Percentiles rank a stretch among this genome's conserved stretches.
Evolutionary conservation across 2,329 filamentous ascomycete species (phyloP).

Genomic region (Acephala macrosclerotiorum): DNA sequence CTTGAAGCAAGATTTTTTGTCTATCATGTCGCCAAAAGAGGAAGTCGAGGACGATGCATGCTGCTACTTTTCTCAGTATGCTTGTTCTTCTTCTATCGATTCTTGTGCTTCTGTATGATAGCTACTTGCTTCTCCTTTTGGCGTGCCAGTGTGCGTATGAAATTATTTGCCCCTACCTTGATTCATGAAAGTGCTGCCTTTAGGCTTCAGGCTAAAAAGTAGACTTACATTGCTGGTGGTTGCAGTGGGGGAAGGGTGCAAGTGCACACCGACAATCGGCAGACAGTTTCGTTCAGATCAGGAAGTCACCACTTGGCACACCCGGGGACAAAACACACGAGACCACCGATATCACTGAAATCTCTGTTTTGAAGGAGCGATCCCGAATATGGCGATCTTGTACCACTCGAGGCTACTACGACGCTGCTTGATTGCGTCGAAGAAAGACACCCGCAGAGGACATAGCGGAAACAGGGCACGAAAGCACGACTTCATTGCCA

Average conservation of each 20-base stretch:
- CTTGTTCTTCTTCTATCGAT: neutral
- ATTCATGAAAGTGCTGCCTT: neutral
- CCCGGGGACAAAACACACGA: too few species aligned
- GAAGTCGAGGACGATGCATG: neutral
- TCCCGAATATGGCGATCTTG: too few species aligned
- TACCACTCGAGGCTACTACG: too few species aligned
- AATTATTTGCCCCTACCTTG: neutral
- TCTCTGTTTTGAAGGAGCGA: neutral
- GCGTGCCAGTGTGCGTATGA: neutral
- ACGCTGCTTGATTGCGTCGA: too few species aligned
- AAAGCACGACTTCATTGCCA: too few species aligned
- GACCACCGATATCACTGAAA: neutral
- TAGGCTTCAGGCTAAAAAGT: neutral
- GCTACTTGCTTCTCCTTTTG: neutral
- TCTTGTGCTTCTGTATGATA: neutral
- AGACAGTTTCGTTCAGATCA: too few species aligned
- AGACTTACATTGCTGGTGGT: too few species aligned
- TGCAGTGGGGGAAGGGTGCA: too few species aligned
- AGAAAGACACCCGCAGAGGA: too few species aligned
- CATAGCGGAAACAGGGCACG: too few species aligned
- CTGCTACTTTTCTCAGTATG: neutral
- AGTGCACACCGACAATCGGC: too few species aligned
- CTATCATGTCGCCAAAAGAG: neutral
- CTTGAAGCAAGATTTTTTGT: neutral
- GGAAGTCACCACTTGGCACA: too few species aligned